Percentiles rank a stretch among this genome's conserved stretches.
Evolutionary conservation across 225 moss, liverwort and hornwort species (phyloP).

Genomic region (Marchantia paleacea): DNA sequence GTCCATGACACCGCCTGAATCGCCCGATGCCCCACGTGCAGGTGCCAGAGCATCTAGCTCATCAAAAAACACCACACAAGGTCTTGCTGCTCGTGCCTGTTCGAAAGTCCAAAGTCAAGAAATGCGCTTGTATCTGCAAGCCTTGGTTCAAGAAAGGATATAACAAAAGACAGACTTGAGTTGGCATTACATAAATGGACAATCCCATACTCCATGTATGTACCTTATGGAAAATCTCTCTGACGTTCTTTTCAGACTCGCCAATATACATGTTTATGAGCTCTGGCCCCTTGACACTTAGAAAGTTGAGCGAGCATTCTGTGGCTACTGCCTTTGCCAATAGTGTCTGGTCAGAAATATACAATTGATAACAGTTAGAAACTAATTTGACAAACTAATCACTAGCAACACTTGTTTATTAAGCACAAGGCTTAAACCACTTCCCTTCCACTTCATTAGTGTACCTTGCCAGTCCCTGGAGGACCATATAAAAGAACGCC

Average conservation of each 20-base stretch:
- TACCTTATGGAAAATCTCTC: conserved; percentile 97
- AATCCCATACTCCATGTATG: neutral
- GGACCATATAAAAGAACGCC: conserved; percentile 96
- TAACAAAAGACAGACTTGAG: neutral
- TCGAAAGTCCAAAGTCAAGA: conserved; percentile 12
- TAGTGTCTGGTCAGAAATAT: conserved; percentile 58
- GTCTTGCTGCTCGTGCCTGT: conserved; percentile 92
- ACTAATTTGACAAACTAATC: neutral
- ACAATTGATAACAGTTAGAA: neutral
- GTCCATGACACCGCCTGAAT: conserved; percentile 99
- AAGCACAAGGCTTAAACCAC: neutral
- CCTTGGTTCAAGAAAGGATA: neutral
- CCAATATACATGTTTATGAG: conserved; percentile 99
- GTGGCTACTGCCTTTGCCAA: conserved; percentile 98
- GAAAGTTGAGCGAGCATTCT: conserved; percentile 93
- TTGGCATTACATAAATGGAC: neutral
- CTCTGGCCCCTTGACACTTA: conserved; percentile 98
- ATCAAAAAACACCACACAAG: conserved; percentile 99
- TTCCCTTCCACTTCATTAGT: neutral
- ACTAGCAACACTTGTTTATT: neutral
- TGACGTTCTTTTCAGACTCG: conserved; percentile 98
- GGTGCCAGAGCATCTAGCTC: conserved; percentile 97
- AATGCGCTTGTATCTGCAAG: neutral
- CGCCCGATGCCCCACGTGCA: conserved; percentile 89
- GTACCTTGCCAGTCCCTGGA: conserved; percentile 98